Conservation (phyloP, 2,329 filamentous ascomycete species). For the Aureobasidium melanogenum region DNA sequence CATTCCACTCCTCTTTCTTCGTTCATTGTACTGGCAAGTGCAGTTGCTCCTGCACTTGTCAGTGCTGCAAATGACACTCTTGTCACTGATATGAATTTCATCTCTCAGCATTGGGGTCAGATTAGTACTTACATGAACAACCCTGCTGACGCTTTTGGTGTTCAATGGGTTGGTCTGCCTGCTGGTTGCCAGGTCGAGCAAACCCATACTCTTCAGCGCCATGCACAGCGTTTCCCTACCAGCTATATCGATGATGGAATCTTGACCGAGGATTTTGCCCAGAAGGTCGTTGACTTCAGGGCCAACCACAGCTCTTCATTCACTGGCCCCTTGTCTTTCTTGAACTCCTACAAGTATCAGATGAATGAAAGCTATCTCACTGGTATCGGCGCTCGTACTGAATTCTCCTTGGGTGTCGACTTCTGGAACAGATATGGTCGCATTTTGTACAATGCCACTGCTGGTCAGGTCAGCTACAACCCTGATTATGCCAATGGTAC, state of each 20-base stretch:
- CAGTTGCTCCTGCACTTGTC: background rate
- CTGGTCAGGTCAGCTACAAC: conserved; percentile 42
- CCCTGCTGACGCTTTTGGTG: conserved; percentile 37
- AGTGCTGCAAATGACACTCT: background rate
- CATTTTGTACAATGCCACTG: conserved; percentile 41
- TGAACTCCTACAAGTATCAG: conserved; percentile 44
- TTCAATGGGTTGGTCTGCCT: conserved; percentile 40
- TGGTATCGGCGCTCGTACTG: conserved; percentile 41
- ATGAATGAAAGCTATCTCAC: conserved; percentile 35
- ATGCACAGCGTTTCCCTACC: conserved; percentile 46
- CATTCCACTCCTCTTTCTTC: background rate
- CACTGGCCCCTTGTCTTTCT: conserved; percentile 42
- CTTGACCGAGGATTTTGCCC: conserved; percentile 41
- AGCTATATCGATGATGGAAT: conserved; percentile 38
- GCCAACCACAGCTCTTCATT: conserved; percentile 31
- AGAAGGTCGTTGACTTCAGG: conserved; percentile 39
- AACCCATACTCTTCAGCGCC: conserved; percentile 46
- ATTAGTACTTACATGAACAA: conserved; percentile 41
- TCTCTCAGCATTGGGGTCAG: conserved; percentile 39
- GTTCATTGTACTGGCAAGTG: background rate
- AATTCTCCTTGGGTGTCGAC: conserved; percentile 40
- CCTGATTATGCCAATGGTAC: conserved; percentile 40
- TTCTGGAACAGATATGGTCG: conserved; percentile 50
- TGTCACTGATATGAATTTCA: conserved; percentile 22
- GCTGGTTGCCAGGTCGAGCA: conserved; percentile 49